Evolutionary conservation across 2,329 filamentous ascomycete species (phyloP), one percentile per base, ranked within the genome.

Genomic region (Clonostachys rhizophaga): DNA sequence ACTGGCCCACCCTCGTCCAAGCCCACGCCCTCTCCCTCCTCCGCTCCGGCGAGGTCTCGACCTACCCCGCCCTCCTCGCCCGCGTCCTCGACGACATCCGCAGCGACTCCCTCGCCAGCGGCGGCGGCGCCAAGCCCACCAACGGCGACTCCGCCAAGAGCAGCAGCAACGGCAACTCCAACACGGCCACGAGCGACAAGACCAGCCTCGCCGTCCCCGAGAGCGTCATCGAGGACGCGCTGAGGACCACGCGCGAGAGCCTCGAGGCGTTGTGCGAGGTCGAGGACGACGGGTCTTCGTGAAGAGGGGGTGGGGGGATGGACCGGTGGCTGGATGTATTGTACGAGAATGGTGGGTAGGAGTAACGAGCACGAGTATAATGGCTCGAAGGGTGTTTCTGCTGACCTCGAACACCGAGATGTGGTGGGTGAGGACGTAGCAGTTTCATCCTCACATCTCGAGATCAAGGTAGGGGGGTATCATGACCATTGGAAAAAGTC

Each of bases 1-100:
- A 86, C 70, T 86, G 82, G 81, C 81, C 81, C 3, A 81, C 81
- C 11, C 57, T 68, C 43, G 68, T 86, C 52, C 79, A 84, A 56
- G 64, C 67, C 47, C 81, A 84, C 63, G 82, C 81, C 37, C 73
- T 84, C 34, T 54, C 71, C 17, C 76, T 85, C 53, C 74, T 85
- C 20, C 81, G 81, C 51, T 76, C 72, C 41, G 79, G 79, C 62
- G 76, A 84, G 51, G 72, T 75, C 43, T 74, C 71, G 18, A 82
- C 75, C 6, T 85, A 84, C 59, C 81, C 81, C 3, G 72, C 71
- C n/a, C 77, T 85, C 33, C 72, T 86, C 51, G 66, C 70, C 45
- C 78, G 77, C 50, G 76, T 86, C 17, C 69, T 86, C 55, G 78
- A 83, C 49, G 82, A 86, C 60, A 75, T 86, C 47, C 75, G 76